phyloP scores from a whole-genome alignment of 75 land plant genomes.

The Cupressus sempervirens region DNA sequence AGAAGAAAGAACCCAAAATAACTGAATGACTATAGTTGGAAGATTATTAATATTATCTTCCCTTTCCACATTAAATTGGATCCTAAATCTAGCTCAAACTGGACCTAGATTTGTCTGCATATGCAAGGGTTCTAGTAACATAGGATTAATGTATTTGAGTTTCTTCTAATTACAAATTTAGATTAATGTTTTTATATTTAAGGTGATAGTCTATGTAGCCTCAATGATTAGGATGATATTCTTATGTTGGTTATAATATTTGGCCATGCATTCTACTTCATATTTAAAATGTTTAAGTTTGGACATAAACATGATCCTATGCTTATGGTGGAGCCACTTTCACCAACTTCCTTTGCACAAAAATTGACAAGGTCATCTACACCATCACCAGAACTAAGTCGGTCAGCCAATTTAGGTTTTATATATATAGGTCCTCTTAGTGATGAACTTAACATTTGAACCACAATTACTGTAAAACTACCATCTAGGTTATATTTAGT shows the following conservation, averaged over 20 bases:
- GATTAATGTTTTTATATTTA: neutral
- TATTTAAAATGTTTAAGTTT: neutral
- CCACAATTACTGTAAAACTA: neutral
- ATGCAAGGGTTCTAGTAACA: too few relatives aligned
- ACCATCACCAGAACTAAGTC: slow-evolving; percentile 23
- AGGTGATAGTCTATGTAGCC: neutral
- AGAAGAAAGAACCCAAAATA: too few relatives aligned
- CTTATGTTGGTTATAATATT: neutral
- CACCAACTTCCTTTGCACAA: slow-evolving; percentile 32
- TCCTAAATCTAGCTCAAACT: too few relatives aligned
- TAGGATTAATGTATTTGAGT: too few relatives aligned
- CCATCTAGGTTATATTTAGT: neutral
- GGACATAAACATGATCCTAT: slow-evolving; percentile 54
- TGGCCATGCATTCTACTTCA: neutral
- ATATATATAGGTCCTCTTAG: neutral
- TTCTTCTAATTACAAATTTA: too few relatives aligned
- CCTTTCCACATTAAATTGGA: too few relatives aligned
- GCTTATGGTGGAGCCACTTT: slow-evolving; percentile 64
- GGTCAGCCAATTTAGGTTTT: slow-evolving; percentile 46
- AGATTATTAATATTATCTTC: too few relatives aligned
- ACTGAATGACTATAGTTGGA: too few relatives aligned
- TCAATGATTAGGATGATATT: neutral
- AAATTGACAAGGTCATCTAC: slow-evolving; percentile 36
- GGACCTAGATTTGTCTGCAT: too few relatives aligned
- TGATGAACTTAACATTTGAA: neutral